These are phyloP conservation scores for Epichloe sibirici DNA, from an alignment of 2,329 filamentous ascomycete genomes.

Conservation along the genomic window DNA sequence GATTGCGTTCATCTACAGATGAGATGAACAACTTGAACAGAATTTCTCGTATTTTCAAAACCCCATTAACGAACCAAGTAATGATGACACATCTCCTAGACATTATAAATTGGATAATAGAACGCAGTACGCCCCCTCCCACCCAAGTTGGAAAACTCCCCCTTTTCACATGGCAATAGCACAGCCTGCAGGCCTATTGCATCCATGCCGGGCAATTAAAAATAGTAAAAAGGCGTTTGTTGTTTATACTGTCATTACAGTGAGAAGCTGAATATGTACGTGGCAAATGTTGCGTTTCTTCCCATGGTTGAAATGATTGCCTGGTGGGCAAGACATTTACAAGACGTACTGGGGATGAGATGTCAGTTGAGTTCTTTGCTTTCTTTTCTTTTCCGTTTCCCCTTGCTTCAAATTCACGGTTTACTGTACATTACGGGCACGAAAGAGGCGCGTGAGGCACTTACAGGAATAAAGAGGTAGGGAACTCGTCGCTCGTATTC, in stretches of 20 bases:
- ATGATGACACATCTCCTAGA: background rate
- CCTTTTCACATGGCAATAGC: background rate
- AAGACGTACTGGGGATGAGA: background rate
- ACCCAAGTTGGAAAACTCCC: background rate
- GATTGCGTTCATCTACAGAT: no score
- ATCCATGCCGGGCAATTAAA: no score
- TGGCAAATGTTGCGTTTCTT: background rate
- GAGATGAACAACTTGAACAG: background rate
- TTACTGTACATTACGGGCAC: background rate
- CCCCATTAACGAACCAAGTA: background rate
- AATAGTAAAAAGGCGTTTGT: no score
- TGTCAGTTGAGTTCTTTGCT: background rate
- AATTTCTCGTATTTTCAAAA: background rate
- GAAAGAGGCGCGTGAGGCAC: slow-evolving; percentile 8
- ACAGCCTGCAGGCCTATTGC: background rate
- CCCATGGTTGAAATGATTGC: background rate
- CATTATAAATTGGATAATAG: background rate
- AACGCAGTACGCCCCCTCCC: background rate
- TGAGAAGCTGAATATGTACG: slow-evolving; percentile 1
- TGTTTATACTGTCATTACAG: background rate
- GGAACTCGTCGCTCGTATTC: slow-evolving; percentile 71
- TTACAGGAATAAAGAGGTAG: slow-evolving; percentile 69
- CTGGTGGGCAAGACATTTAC: background rate
- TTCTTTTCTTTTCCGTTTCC: background rate
- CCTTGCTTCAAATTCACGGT: background rate